phyloP scores from a whole-genome alignment of 257 asterid species.

The Parsonsia alboflavescens region DNA sequence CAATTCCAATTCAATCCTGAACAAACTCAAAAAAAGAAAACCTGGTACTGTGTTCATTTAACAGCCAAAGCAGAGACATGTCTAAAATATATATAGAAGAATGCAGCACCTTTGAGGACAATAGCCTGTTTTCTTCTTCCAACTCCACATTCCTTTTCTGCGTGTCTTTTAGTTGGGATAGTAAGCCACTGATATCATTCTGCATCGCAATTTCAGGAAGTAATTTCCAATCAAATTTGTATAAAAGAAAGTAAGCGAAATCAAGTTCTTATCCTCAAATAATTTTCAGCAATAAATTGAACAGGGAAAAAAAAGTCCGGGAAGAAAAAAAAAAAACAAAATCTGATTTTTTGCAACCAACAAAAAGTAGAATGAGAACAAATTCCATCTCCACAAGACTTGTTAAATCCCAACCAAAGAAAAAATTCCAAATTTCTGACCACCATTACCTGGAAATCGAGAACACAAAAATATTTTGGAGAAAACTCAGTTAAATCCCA shows the following conservation, averaged over 20 bases:
- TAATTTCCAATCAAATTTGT: neutral
- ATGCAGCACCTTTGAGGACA: constrained; percentile 53
- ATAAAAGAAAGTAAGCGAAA: neutral
- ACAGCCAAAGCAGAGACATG: neutral
- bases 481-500: too few relatives aligned
- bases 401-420: neutral
- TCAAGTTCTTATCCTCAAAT: neutral
- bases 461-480: neutral
- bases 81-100: neutral
- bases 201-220: constrained; percentile 25
- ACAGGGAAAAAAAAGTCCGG: neutral
- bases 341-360: too few relatives aligned
- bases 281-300: neutral
- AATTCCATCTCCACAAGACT: neutral
- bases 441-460: neutral
- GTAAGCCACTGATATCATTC: constrained; percentile 78
- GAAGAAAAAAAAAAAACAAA: neutral
- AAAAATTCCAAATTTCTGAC: neutral
- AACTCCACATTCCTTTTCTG: constrained; percentile 61
- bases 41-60: neutral
- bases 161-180: constrained; percentile 71
- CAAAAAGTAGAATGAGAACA: neutral
- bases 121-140: constrained; percentile 54
- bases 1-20: neutral
- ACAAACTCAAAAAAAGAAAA: neutral